Percentiles rank a stretch among this genome's conserved stretches.
These are phyloP conservation scores for Ampelocalamus luodianensis DNA, from an alignment of 176 grass and related monocot species.

Conservation along the genomic window DNA sequence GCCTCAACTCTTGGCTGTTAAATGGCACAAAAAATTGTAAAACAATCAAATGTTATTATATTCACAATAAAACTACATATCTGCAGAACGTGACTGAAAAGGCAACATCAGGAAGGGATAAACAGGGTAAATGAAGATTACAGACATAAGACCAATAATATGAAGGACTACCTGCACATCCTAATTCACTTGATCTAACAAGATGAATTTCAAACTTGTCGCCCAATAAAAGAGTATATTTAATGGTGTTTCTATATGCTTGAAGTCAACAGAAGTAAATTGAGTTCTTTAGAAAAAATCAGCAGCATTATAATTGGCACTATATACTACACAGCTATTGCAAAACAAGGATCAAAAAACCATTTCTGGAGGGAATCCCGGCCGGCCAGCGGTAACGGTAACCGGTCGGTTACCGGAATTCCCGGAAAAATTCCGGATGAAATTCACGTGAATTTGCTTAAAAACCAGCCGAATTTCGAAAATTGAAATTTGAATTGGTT, in stretches of 20 bases:
- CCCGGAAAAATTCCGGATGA: too few relatives aligned
- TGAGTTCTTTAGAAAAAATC: slow-evolving; percentile 28
- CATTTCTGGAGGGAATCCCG: too few relatives aligned
- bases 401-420: too few relatives aligned
- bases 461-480: too few relatives aligned
- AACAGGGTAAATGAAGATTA: background rate
- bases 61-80: background rate
- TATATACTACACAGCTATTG: slow-evolving; percentile 6
- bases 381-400: too few relatives aligned
- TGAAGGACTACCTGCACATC: background rate
- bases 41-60: background rate
- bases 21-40: slow-evolving; percentile 1
- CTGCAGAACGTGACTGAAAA: background rate
- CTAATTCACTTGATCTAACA: background rate
- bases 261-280: background rate
- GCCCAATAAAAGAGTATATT: background rate
- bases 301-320: background rate
- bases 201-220: slow-evolving; percentile 3
- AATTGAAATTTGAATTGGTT: too few relatives aligned
- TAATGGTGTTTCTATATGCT: background rate
- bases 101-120: background rate
- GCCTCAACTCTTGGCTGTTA: slow-evolving; percentile 95
- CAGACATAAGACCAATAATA: background rate
- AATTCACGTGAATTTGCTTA: too few relatives aligned
- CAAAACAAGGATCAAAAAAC: too few relatives aligned